phyloP scores from a whole-genome alignment of 108 stramenopile species.

The Skeletonema costatum region DNA sequence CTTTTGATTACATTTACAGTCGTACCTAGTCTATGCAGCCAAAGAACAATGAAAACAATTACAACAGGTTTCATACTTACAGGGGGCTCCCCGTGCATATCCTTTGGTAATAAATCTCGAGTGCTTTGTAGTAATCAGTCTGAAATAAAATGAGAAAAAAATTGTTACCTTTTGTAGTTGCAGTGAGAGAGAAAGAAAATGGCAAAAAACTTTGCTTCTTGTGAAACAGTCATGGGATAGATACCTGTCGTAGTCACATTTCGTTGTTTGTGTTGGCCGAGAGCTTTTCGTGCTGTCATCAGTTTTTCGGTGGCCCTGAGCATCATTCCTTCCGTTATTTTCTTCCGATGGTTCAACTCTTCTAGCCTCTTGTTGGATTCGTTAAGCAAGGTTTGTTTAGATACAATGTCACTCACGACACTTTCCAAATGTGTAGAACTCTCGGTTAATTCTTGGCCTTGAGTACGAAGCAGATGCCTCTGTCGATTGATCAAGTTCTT shows the following conservation, averaged over 20 bases:
- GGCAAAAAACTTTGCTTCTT: not conserved
- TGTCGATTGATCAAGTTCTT: conserved; percentile 37
- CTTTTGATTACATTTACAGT: not conserved
- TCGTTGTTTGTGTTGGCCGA: conserved; percentile 16
- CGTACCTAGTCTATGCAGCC: not conserved
- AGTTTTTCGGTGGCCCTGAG: conserved; percentile 43
- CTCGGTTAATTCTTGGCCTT: conserved; percentile 31
- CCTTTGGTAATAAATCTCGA: too few relatives aligned
- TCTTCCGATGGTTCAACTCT: conserved; percentile 45
- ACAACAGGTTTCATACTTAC: not conserved
- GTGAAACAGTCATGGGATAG: not conserved
- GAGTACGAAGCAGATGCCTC: conserved; percentile 21
- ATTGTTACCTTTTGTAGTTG: not conserved
- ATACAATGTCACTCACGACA: conserved; percentile 29
- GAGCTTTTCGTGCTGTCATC: conserved; percentile 36
- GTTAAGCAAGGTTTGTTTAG: conserved; percentile 29
- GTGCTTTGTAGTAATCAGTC: not conserved
- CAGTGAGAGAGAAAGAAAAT: not conserved
- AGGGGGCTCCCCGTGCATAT: not conserved
- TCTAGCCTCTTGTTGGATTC: conserved; percentile 30
- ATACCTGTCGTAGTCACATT: not conserved
- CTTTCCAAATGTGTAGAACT: conserved; percentile 32
- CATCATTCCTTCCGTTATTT: conserved; percentile 43
- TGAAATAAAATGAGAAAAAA: not conserved
- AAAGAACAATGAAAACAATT: not conserved